phyloP scores from a whole-genome alignment of 768 basidiomycete genomes.

The Hemileccinum impolitum region DNA sequence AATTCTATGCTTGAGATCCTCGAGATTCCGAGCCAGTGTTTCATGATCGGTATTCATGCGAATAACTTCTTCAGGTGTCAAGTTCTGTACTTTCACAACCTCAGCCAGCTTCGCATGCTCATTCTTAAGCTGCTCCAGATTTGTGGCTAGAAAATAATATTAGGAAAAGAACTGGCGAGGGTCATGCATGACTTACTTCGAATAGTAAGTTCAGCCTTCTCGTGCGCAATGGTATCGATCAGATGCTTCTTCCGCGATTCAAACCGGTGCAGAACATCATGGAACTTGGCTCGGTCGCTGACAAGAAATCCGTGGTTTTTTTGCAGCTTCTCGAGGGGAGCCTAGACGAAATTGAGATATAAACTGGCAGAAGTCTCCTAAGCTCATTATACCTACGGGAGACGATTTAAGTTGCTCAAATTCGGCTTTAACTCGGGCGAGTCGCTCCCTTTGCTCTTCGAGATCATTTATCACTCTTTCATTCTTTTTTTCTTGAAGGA shows the following conservation, averaged over 20 bases:
- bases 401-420: conserved; percentile 57
- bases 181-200: conserved; percentile 40
- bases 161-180: neutral
- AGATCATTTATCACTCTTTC: conserved; percentile 63
- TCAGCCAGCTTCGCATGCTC: conserved; percentile 63
- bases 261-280: conserved; percentile 67
- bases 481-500: conserved; percentile 59
- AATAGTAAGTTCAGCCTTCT: conserved; percentile 59
- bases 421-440: conserved; percentile 49
- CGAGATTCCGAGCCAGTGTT: conserved; percentile 64
- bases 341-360: conserved; percentile 33
- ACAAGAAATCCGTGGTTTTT: conserved; percentile 61
- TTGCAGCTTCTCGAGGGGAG: conserved; percentile 61
- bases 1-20: conserved; percentile 74
- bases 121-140: conserved; percentile 58
- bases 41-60: conserved; percentile 92
- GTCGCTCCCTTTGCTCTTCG: conserved; percentile 49
- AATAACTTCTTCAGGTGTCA: conserved; percentile 86
- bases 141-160: conserved; percentile 41
- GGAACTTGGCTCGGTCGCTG: conserved; percentile 75
- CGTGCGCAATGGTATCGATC: conserved; percentile 60
- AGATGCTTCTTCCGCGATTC: conserved; percentile 67
- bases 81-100: conserved; percentile 81
- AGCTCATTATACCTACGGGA: conserved; percentile 41
- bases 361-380: neutral